phyloP scores from a whole-genome alignment of 2,329 filamentous ascomycete species.

The Beauveria brongniartii region DNA sequence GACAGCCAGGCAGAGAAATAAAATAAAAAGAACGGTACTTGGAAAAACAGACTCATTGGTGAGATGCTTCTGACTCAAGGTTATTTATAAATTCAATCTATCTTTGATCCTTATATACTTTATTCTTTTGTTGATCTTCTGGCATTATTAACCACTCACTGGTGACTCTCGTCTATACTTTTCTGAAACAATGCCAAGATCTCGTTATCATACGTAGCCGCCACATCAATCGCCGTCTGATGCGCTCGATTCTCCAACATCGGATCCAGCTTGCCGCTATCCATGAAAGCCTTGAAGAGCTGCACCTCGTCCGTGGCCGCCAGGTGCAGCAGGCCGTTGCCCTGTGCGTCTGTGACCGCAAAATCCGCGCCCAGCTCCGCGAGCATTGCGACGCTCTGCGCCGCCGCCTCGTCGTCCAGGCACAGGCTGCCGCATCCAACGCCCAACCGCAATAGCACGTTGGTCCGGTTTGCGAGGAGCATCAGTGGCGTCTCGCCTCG shows the following conservation, averaged over 20 bases:
- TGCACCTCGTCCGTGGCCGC: conserved; percentile 15
- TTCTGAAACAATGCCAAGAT: conserved; percentile 6
- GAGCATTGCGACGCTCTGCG: conserved; percentile 11
- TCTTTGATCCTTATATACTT: background rate
- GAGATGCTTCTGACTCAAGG: too few relatives aligned
- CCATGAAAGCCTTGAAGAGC: conserved; percentile 20
- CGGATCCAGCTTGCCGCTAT: conserved; percentile 20
- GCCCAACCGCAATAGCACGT: background rate
- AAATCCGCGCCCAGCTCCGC: conserved; percentile 21
- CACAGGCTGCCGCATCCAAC: background rate
- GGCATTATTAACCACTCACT: background rate
- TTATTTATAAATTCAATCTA: too few relatives aligned
- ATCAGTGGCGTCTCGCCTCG: conserved; percentile 15
- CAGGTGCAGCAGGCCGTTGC: conserved; percentile 23
- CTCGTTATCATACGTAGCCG: conserved; percentile 18
- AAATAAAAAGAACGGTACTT: background rate
- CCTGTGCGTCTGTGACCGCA: conserved; percentile 17
- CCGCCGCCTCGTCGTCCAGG: background rate
- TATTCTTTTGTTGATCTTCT: too few relatives aligned
- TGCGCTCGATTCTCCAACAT: conserved; percentile 21
- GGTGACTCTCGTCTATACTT: background rate
- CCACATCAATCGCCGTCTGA: conserved; percentile 26
- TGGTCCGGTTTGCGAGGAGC: background rate
- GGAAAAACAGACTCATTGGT: background rate
- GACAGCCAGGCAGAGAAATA: background rate